Conservation (phyloP, 495 filamentous ascomycete species). For the Tetracladium marchalianum region DNA sequence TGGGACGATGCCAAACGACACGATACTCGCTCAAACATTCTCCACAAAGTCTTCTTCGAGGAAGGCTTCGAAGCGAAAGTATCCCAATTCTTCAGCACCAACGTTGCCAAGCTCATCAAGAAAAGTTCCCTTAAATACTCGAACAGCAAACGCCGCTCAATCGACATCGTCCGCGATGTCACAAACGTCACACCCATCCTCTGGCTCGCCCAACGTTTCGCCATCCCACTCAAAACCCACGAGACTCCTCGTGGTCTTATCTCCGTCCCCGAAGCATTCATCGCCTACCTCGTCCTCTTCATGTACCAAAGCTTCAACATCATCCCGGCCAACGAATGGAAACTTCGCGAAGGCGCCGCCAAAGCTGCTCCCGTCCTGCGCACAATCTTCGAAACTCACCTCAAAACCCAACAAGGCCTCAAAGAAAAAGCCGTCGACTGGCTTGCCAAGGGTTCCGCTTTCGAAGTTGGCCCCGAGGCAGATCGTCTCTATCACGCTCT, state of each 20-base stretch:
- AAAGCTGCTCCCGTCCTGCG: constrained; percentile 49
- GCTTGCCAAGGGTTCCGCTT: constrained; percentile 22
- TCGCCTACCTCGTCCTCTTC: constrained; percentile 60
- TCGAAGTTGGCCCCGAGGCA: constrained; percentile 28
- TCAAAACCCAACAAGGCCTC: constrained; percentile 48
- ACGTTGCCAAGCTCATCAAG: constrained; percentile 26
- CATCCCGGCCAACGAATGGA: constrained; percentile 43
- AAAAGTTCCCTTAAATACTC: constrained; percentile 25
- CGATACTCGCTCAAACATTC: constrained; percentile 21
- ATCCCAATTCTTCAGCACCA: constrained; percentile 22
- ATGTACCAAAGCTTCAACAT: constrained; percentile 37
- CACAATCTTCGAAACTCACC: constrained; percentile 25
- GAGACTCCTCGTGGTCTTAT: constrained; percentile 59
- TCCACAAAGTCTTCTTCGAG: constrained; percentile 31
- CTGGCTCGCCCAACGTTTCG: constrained; percentile 64
- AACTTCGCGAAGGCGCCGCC: constrained; percentile 49
- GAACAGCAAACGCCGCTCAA: constrained; percentile 18
- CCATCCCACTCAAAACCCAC: constrained; percentile 61
- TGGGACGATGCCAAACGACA: constrained; percentile 29
- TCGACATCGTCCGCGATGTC: constrained; percentile 33
- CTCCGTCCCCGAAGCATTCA: constrained; percentile 69
- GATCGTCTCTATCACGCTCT: constrained; percentile 45
- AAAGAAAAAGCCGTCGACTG: constrained; percentile 41
- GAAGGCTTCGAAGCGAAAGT: constrained; percentile 28
- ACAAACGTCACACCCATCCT: constrained; percentile 60